Conservation (phyloP, 1,284 basidiomycete genomes). For the Phenoliferia sp. region DNA sequence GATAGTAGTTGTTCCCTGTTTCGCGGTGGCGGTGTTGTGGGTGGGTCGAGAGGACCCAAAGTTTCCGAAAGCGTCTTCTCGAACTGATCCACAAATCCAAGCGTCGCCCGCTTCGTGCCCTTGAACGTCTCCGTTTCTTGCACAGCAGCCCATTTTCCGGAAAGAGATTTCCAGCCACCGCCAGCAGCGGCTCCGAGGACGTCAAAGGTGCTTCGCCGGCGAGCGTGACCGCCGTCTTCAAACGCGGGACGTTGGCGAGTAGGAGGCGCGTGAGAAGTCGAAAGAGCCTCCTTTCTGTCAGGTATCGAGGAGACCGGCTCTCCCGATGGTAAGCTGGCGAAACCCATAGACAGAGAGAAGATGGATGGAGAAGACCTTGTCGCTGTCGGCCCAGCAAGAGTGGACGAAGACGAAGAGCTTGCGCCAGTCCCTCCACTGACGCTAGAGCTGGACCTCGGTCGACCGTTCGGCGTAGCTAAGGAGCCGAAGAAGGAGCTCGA, state of each 20-base stretch:
- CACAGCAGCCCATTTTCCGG: slow-evolving; percentile 6
- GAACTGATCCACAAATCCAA: slow-evolving; percentile 33
- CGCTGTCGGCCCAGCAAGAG: too few species aligned
- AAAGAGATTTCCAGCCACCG: slow-evolving; percentile 13
- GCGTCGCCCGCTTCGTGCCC: slow-evolving; percentile 23
- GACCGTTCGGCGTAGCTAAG: neutral
- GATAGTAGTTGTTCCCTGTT: neutral
- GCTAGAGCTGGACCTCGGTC: slow-evolving; percentile 9
- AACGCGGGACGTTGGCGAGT: neutral
- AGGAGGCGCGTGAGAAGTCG: neutral
- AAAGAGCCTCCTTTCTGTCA: neutral
- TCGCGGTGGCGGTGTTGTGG: neutral
- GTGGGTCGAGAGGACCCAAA: slow-evolving; percentile 23
- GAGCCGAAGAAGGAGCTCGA: slow-evolving; percentile 3
- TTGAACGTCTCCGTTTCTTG: slow-evolving; percentile 22
- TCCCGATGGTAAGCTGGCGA: too few species aligned
- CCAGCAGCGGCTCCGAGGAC: slow-evolving; percentile 10
- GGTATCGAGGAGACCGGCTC: neutral
- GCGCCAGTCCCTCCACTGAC: slow-evolving; percentile 1
- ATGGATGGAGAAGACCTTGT: too few species aligned
- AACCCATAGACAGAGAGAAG: too few species aligned
- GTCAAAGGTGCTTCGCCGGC: slow-evolving; percentile 22
- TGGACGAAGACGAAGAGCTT: neutral
- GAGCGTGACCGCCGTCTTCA: slow-evolving; percentile 8
- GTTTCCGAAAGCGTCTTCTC: slow-evolving; percentile 25